These are phyloP conservation scores for Neurospora intermedia DNA, from an alignment of 495 filamentous ascomycete species.

Conservation along the genomic window DNA sequence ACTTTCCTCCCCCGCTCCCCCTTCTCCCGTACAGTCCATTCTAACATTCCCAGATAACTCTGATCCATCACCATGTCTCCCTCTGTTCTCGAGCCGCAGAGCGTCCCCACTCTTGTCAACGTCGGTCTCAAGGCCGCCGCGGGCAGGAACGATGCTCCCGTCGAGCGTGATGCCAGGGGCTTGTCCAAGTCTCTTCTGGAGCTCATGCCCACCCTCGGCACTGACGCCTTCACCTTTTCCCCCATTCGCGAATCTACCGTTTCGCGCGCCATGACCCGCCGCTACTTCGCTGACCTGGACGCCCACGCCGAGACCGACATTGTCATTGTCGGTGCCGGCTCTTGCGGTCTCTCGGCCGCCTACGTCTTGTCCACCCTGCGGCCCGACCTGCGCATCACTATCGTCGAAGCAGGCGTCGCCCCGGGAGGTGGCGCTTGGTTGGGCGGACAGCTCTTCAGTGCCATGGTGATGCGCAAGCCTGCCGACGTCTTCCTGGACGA, in stretches of 20 bases:
- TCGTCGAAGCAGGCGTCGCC: slow-evolving; percentile 78
- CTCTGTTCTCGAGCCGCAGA: slow-evolving; percentile 35
- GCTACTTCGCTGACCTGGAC: slow-evolving; percentile 85
- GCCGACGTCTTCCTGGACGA: slow-evolving; percentile 74
- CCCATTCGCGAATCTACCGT: slow-evolving; percentile 86
- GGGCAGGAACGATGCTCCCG: slow-evolving; percentile 27
- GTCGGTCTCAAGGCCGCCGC: slow-evolving; percentile 17
- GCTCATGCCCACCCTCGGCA: slow-evolving; percentile 36
- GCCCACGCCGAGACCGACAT: slow-evolving; percentile 83
- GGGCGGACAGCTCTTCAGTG: slow-evolving; percentile 82
- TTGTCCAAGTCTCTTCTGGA: slow-evolving; percentile 47
- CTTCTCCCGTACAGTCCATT: slow-evolving; percentile 6
- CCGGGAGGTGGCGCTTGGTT: slow-evolving; percentile 89
- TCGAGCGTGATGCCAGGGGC: slow-evolving; percentile 26
- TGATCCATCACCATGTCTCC: slow-evolving; percentile 54
- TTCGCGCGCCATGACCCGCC: slow-evolving; percentile 81
- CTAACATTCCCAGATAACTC: slow-evolving; percentile 27
- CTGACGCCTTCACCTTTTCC: slow-evolving; percentile 65
- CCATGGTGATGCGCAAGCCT: slow-evolving; percentile 90
- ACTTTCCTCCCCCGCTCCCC: slow-evolving; percentile 28
- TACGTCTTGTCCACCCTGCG: slow-evolving; percentile 76
- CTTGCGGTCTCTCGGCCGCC: slow-evolving; percentile 72
- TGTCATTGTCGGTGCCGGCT: slow-evolving; percentile 82
- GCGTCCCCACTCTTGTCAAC: slow-evolving; percentile 17
- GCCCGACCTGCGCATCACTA: slow-evolving; percentile 82